Evolutionary conservation across 225 moss, liverwort and hornwort genomes (phyloP), one percentile per base, ranked within the genome.

Genomic region (Thuidium tamariscinum): DNA sequence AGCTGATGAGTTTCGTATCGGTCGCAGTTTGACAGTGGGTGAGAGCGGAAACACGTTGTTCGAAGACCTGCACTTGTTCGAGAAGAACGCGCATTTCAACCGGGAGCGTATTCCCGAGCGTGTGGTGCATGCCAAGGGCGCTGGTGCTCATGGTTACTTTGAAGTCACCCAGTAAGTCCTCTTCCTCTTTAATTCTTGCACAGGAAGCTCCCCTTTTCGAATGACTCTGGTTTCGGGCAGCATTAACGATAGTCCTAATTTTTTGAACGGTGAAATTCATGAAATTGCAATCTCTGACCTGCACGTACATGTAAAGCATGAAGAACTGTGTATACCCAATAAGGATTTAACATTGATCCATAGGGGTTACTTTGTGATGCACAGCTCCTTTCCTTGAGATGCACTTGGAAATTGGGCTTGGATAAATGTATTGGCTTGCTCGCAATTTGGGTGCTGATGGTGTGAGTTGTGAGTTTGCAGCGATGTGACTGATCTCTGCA

Each of bases 81-180:
- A 91, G 86, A 91, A 91, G 83, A 91, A 91, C 30, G 91, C 91
- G 13, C 91, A 91, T 65, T 91, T 91, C 44, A 91, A 91, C 56
- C 75, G 91, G 74, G 91, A 91, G 89, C 91, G 91, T 25, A 71
- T 97, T 19, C 96, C 95, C 4, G 97, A 97, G 83, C 94, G 97
- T 34, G 91, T 91, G 29, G 91, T 91, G 32, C 91, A 91, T 48
- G 91, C 91, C 11, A 91, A 91, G 44, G 97, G 97, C 44, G 91
- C 92, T 11, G 97, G 97, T 77, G 97, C 97, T 10, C 94, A 95
- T 19, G 97, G 97, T 12, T 95, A 94, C 88, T 97, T 97, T 75
- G 95, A 97, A 92, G 97, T 97, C 25, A 97, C 97, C 13, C 94
- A 97, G 95, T 96, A 87, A 9, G 96, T 63, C 9, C 49, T 48